Evolutionary conservation across 2,329 filamentous ascomycete genomes (phyloP).

Genomic region (Aspergillus cejpii): DNA sequence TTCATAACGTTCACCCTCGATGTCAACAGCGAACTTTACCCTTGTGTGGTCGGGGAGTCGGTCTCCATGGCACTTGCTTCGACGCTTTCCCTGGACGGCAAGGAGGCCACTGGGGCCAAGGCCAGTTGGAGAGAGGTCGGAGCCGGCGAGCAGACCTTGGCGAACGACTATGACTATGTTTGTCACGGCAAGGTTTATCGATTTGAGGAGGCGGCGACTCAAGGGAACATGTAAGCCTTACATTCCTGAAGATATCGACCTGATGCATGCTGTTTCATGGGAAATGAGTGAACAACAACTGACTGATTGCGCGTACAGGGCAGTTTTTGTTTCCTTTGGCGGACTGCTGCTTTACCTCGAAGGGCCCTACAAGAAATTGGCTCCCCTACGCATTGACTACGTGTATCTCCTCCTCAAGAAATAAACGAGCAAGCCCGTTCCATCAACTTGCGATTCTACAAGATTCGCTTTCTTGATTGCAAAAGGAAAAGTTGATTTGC

Average conservation of each 20-base stretch:
- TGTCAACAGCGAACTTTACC: conserved; percentile 90
- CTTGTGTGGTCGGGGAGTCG: conserved; percentile 64
- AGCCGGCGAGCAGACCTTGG: conserved; percentile 52
- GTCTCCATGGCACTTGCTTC: conserved; percentile 77
- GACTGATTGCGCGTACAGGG: conserved; percentile 50
- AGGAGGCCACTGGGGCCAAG: conserved; percentile 57
- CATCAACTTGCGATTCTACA: conserved; percentile 1
- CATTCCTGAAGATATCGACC: no score
- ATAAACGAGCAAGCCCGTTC: conserved; percentile 39
- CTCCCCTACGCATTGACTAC: conserved; percentile 82
- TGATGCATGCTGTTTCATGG: background rate
- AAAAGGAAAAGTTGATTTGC: conserved; percentile 27
- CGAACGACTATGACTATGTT: conserved; percentile 48
- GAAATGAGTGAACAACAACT: background rate
- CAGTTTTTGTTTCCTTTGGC: conserved; percentile 90
- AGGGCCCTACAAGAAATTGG: conserved; percentile 93
- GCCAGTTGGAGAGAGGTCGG: conserved; percentile 68
- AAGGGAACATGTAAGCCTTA: conserved; percentile 71
- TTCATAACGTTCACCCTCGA: conserved; percentile 76
- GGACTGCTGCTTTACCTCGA: conserved; percentile 84
- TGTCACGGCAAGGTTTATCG: conserved; percentile 49
- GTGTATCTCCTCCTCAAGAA: conserved; percentile 93
- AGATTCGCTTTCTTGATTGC: conserved; percentile 4
- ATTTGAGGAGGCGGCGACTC: conserved; percentile 52
- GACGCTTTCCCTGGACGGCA: conserved; percentile 81